Base-by-base conservation (phyloP, 176 grass and related monocot species). In the Hyparrhenia diplandra region DNA sequence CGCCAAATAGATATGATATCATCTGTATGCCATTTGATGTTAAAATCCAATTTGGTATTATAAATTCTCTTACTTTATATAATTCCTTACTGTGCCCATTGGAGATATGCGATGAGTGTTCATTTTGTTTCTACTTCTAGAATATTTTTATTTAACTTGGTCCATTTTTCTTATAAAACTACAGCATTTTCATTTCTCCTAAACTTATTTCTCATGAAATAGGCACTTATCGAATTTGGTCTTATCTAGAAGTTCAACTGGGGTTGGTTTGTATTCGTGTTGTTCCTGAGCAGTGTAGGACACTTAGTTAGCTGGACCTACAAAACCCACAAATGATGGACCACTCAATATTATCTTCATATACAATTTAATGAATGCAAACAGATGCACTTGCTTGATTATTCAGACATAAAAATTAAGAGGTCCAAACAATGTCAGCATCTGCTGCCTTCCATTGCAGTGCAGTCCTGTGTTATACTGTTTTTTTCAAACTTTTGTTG, bases 321-420 rank as follows among this genome's bases (percentile, higher is more conserved):
- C 65, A 42, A 83, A 73, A 43, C 58, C 16, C n/a, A 61, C 3
- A 65, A 61, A 21, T 60, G 36, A 36, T 55, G 16, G 13, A 0
- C n/a, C 12, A 42, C 37, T 24, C 4, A n/a, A 82, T 71, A 23
- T 37, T 49, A 13, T 4, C 49, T 14, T 49, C n/a, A 20, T 72
- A 49, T 47, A 71, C 5, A 6, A 65, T 34, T 71, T 12, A 70
- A 13, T 52, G 10, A 57, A 34, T 69, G 24, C 6, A 75, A n/a
- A 1, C 6, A 64, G 40, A 73, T 31, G 24, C 25, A 2, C 52
- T 42, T 37, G 21, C 66, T 42, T 59, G 2, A 74, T 51, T 47
- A 1, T 64, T 47, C 17, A 24, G 49, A 49, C 5, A 58, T 73
- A n/a, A 79, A 88, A 57, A 14, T 67, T 67, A 67, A 88, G 5